A percentile compares a stretch with the other conserved stretches of the same genome.
These are phyloP conservation scores for Linaria vulgaris DNA, from an alignment of 257 asterid species.

Conservation along the genomic window DNA sequence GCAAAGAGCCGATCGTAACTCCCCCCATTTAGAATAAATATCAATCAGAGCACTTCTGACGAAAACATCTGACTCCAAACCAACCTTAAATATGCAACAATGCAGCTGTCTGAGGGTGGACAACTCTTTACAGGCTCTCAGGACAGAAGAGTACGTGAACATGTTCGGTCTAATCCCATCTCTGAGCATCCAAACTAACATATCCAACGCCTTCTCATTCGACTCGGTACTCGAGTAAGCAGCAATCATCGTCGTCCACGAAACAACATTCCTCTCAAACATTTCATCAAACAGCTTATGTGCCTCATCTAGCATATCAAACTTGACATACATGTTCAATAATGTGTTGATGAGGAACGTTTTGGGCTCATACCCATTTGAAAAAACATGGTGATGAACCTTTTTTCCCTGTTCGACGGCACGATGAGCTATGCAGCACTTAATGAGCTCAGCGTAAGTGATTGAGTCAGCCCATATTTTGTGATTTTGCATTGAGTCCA, in stretches of 20 bases:
- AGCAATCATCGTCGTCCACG: constrained; percentile 83
- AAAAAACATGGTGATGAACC: constrained; percentile 65
- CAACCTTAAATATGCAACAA: constrained; percentile 66
- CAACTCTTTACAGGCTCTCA: constrained; percentile 68
- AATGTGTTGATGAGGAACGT: constrained; percentile 66
- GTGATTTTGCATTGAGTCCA: constrained; percentile 57
- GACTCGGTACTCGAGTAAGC: constrained; percentile 49
- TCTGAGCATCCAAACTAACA: constrained; percentile 71
- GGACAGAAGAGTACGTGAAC: constrained; percentile 86
- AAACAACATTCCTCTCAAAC: constrained; percentile 62
- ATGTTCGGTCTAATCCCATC: constrained; percentile 78
- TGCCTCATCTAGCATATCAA: constrained; percentile 65
- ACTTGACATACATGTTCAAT: constrained; percentile 77
- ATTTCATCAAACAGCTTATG: constrained; percentile 61
- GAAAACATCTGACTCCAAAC: constrained; percentile 81
- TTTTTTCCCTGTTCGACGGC: constrained; percentile 59
- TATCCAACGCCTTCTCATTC: constrained; percentile 52
- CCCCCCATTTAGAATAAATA: constrained; percentile 66
- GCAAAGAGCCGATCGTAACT: constrained; percentile 38
- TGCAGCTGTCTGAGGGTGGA: constrained; percentile 57
- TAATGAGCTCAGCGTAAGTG: constrained; percentile 73
- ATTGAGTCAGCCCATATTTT: constrained; percentile 63
- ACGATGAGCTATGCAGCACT: constrained; percentile 67
- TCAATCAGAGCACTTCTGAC: constrained; percentile 88
- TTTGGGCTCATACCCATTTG: constrained; percentile 74